phyloP scores from a whole-genome alignment of 2,329 filamentous ascomycete species.

The Fusarium humuli region DNA sequence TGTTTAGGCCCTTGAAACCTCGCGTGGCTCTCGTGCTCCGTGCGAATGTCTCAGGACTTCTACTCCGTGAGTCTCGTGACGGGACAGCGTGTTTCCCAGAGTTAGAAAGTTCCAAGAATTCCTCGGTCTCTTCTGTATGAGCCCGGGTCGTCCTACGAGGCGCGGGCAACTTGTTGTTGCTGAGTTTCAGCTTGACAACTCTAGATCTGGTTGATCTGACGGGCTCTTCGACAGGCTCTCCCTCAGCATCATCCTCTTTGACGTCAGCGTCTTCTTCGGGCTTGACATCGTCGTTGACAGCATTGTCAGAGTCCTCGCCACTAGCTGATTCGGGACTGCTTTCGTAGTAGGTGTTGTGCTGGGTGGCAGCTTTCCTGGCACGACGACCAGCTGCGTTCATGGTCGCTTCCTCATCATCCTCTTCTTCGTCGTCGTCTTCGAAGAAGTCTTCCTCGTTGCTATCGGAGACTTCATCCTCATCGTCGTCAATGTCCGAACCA shows the following conservation, averaged over 20 bases:
- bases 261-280: conserved; percentile 45
- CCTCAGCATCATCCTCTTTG: conserved; percentile 45
- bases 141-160: conserved; percentile 65
- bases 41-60: conserved; percentile 64
- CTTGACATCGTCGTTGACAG: conserved; percentile 45
- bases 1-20: conserved; percentile 63
- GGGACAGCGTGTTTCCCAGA: conserved; percentile 69
- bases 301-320: conserved; percentile 47
- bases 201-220: conserved; percentile 48
- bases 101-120: conserved; percentile 68
- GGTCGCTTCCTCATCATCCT: conserved; percentile 56
- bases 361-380: conserved; percentile 61
- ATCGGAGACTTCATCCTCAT: conserved; percentile 68
- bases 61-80: conserved; percentile 64
- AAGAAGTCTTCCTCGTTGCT: conserved; percentile 63
- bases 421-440: conserved; percentile 60
- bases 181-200: conserved; percentile 61
- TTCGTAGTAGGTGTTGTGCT: conserved; percentile 61
- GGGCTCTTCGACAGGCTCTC: conserved; percentile 35
- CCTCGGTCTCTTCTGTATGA: conserved; percentile 65
- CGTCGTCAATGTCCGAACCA: conserved; percentile 70
- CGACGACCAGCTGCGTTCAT: conserved; percentile 62
- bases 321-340: conserved; percentile 48
- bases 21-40: conserved; percentile 60
- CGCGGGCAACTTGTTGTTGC: conserved; percentile 49